Conservation (phyloP, 164 flowering plant genomes). For the Nymphaea colorata region DNA sequence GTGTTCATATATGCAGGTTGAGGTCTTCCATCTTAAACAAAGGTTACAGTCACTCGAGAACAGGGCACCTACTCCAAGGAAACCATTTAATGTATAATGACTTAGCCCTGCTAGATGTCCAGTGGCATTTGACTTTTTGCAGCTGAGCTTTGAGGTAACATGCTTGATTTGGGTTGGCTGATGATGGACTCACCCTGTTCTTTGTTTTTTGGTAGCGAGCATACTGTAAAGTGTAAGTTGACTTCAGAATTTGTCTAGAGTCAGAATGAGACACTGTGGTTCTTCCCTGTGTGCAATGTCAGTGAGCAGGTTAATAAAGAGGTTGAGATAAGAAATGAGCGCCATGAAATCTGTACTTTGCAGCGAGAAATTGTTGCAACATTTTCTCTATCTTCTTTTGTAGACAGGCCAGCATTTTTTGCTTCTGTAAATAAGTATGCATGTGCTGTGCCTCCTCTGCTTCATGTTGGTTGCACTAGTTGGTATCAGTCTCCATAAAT, state of each 20-base stretch:
- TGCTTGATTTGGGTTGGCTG: neutral
- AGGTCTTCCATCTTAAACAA: slow-evolving; percentile 94
- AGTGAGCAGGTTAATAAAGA: neutral
- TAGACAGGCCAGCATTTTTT: too few species aligned
- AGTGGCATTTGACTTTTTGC: neutral
- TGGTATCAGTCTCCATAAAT: too few species aligned
- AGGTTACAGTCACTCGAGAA: slow-evolving; percentile 83
- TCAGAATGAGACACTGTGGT: neutral
- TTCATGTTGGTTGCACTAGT: too few species aligned
- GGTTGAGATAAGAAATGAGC: neutral
- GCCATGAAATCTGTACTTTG: too few species aligned
- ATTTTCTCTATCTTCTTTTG: too few species aligned
- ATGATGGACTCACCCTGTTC: neutral
- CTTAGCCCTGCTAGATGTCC: neutral
- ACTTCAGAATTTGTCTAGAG: neutral
- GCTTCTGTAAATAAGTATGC: too few species aligned
- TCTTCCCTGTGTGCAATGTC: neutral
- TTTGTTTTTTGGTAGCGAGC: neutral
- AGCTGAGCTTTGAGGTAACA: neutral
- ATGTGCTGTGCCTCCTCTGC: too few species aligned
- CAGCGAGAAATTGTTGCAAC: too few species aligned
- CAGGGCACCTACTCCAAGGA: slow-evolving; percentile 87
- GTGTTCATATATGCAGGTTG: slow-evolving; percentile 46
- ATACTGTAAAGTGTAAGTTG: neutral
- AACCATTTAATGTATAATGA: slow-evolving; percentile 54